Percentiles rank a stretch among this genome's conserved stretches.
These are phyloP conservation scores for Aspergillus nidulans DNA, from an alignment of 495 filamentous ascomycete genomes.

Conservation along the genomic window DNA sequence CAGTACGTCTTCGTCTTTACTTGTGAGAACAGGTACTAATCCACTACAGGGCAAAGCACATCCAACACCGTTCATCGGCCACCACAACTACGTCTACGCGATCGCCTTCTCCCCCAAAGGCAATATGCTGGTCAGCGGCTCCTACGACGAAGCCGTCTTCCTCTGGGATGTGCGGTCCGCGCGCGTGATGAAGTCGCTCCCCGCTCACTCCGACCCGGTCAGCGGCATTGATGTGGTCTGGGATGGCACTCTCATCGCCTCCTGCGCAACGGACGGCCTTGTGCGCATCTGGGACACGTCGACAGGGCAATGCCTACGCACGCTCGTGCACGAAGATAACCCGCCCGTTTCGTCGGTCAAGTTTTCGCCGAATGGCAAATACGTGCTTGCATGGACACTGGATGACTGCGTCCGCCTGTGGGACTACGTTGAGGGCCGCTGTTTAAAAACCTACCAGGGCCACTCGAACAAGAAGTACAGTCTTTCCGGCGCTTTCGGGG, in stretches of 20 bases:
- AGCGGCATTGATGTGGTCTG: constrained; percentile 87
- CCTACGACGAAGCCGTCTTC: constrained; percentile 95
- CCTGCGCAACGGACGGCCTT: constrained; percentile 83
- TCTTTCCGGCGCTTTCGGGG: constrained; percentile 74
- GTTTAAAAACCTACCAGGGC: constrained; percentile 96
- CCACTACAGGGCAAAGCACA: constrained; percentile 52
- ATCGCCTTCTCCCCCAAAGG: constrained; percentile 94
- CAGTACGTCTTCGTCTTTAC: constrained; percentile 43
- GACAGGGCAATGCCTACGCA: constrained; percentile 91
- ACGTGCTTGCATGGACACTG: constrained; percentile 84
- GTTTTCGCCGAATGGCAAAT: constrained; percentile 91
- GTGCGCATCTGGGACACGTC: constrained; percentile 94
- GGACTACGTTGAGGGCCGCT: constrained; percentile 85
- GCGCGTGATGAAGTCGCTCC: constrained; percentile 78
- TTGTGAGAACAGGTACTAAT: background rate
- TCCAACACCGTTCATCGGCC: constrained; percentile 65
- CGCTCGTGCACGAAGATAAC: constrained; percentile 94
- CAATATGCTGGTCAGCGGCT: constrained; percentile 90
- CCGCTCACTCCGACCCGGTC: constrained; percentile 92
- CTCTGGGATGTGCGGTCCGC: constrained; percentile 91
- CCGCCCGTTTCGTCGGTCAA: constrained; percentile 83
- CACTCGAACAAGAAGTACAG: constrained; percentile 82
- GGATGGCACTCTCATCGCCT: constrained; percentile 87
- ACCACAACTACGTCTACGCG: constrained; percentile 93
- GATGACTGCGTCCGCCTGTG: constrained; percentile 87